Base-by-base conservation (phyloP, 306 rosid species). In the Cicer pinnatifidum region DNA sequence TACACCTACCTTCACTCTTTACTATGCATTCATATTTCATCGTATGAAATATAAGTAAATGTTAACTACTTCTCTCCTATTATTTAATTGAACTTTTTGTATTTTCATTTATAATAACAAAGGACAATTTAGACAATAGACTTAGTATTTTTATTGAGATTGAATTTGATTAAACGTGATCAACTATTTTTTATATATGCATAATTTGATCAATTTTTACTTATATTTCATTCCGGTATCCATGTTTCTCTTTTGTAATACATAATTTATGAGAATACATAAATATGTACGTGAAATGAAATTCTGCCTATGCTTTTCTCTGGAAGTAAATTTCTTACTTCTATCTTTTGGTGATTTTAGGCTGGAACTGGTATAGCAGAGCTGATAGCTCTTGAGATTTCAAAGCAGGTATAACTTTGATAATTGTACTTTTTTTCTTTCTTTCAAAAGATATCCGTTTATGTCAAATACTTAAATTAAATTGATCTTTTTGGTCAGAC, bases 331-430 rank as follows among this genome's bases (percentile, higher is more conserved):
- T 67, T 82, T 83, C 87, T 84, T 39, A 85, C 61, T 72, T 76
- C 51, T 61, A 54, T 80, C 70, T 75, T 69, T 84, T 80, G 78
- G 35, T 73, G 78, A 56, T 72, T 89, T 85, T 73, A 94, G 98
- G 98, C 98, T 82, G 98, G 98, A 85, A 94, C 98, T 51, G 98
- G 98, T 17, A 94, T 91, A 87, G 98, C 98, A 35, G 98, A 94
- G 81, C 86, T 91, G 78, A 94, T 94, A 76, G 98, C 98, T 75
- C 93, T 91, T 75, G 91, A 94, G 92, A 86, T 94, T 63, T 91
- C 97, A 68, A 91, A 91, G 82, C 87, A 87, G 93, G 98, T 93
- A 86, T 57, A 35, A 54, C 58, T 71, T 71, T 84, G 69, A 23
- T 8, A n/a, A 1, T 57, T 58, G 66, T 35, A 37, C 76, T 35